These are phyloP conservation scores for Plantago ovata DNA, from an alignment of 257 asterid species.

Conservation along the genomic window DNA sequence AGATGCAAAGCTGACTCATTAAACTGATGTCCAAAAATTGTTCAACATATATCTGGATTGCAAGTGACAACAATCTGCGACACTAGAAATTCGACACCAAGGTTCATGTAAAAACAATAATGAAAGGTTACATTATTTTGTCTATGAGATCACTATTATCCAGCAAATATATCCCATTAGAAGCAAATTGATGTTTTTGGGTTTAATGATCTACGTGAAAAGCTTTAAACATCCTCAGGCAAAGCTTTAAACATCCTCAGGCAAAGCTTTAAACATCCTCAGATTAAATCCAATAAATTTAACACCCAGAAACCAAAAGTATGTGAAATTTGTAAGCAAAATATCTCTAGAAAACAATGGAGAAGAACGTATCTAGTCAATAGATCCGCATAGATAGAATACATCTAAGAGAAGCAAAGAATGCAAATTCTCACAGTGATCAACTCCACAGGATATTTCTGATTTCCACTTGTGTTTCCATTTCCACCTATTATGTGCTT, in stretches of 20 bases:
- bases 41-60: conserved; percentile 2
- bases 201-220: conserved; percentile 4
- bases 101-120: conserved; percentile 2
- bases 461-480: conserved; percentile 32
- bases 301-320: no score
- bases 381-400: no score
- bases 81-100: conserved; percentile 2
- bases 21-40: conserved; percentile 7
- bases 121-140: neutral
- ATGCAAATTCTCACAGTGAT: conserved; percentile 61
- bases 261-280: neutral
- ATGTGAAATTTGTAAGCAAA: no score
- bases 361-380: no score
- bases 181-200: conserved; percentile 14
- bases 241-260: no score
- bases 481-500: conserved; percentile 32
- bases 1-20: conserved; percentile 13
- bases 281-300: no score
- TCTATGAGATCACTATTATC: neutral
- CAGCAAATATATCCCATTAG: conserved; percentile 1
- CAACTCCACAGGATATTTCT: conserved; percentile 71
- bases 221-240: no score
- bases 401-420: conserved; percentile 6
- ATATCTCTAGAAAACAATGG: no score
- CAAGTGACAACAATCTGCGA: conserved; percentile 6